phyloP scores from a whole-genome alignment of 2,329 filamentous ascomycete species.

The Aspergillus udagawae region DNA sequence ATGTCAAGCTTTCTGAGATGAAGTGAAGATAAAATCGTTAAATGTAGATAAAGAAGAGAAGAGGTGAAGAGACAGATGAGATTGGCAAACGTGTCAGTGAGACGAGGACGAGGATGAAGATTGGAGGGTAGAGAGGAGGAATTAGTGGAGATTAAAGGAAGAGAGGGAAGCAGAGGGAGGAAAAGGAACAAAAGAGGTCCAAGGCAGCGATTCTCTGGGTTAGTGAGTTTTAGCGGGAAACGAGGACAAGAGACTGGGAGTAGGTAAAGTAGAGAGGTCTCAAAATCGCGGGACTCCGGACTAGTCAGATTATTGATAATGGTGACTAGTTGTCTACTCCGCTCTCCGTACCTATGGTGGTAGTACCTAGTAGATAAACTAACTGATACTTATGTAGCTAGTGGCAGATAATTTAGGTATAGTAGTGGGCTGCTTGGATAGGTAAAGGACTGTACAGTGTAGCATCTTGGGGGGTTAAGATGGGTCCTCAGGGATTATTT shows the following conservation, averaged over 20 bases:
- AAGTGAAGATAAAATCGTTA: neutral
- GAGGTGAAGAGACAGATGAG: conserved; percentile 4
- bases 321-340: neutral
- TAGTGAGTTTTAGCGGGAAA: conserved; percentile 8
- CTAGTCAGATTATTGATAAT: neutral
- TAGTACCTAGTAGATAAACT: neutral
- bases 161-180: neutral
- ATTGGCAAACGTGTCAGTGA: conserved; percentile 9
- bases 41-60: neutral
- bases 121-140: conserved; percentile 4
- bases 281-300: neutral
- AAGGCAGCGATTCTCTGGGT: neutral
- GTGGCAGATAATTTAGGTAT: neutral
- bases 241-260: neutral
- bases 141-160: conserved; percentile 3
- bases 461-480: neutral
- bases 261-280: neutral
- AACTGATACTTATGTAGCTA: neutral
- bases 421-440: neutral
- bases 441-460: neutral
- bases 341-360: neutral
- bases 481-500: neutral
- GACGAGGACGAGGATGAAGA: conserved; percentile 1
- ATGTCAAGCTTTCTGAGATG: neutral
- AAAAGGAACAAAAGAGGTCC: neutral